phyloP scores from a whole-genome alignment of 192 early-diverging fungal genomes.

The Cladochytrium replicatum region DNA sequence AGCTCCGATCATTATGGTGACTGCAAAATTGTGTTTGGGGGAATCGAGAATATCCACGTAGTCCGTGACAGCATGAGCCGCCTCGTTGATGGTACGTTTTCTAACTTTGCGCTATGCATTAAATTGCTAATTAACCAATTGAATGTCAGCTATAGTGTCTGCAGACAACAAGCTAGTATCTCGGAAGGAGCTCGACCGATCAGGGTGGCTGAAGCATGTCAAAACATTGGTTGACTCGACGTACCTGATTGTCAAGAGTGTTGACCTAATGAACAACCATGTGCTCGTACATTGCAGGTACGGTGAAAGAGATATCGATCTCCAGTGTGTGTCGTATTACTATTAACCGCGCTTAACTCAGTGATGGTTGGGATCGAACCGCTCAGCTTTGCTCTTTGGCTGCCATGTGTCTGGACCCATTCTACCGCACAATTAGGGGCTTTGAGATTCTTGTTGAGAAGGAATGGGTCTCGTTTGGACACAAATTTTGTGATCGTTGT shows the following conservation, averaged over 20 bases:
- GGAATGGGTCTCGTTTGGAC: slow-evolving; percentile 98
- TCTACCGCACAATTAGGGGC: slow-evolving; percentile 87
- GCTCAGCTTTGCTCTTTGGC: slow-evolving; percentile 87
- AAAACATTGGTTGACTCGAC: slow-evolving; percentile 71
- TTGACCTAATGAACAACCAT: slow-evolving; percentile 67
- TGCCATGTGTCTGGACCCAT: slow-evolving; percentile 88
- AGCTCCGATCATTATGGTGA: slow-evolving; percentile 86
- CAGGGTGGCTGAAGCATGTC: slow-evolving; percentile 86
- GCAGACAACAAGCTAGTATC: slow-evolving; percentile 14
- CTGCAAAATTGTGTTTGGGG: slow-evolving; percentile 77
- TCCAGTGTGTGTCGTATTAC: background rate
- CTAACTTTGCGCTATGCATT: background rate
- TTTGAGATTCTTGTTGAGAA: slow-evolving; percentile 89
- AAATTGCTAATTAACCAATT: background rate
- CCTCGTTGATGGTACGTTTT: slow-evolving; percentile 66
- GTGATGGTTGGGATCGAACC: slow-evolving; percentile 98
- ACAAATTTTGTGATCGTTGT: slow-evolving; percentile 88
- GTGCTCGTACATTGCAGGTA: slow-evolving; percentile 88
- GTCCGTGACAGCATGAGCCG: slow-evolving; percentile 82
- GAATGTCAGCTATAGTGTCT: too few relatives aligned
- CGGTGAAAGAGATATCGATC: background rate
- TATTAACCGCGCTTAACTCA: too few relatives aligned
- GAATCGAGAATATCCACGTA: slow-evolving; percentile 98
- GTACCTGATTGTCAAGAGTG: slow-evolving; percentile 62
- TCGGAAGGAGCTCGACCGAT: slow-evolving; percentile 48